Conservation (phyloP, 2,329 filamentous ascomycete species). For the Beauveria pseudobassiana region DNA sequence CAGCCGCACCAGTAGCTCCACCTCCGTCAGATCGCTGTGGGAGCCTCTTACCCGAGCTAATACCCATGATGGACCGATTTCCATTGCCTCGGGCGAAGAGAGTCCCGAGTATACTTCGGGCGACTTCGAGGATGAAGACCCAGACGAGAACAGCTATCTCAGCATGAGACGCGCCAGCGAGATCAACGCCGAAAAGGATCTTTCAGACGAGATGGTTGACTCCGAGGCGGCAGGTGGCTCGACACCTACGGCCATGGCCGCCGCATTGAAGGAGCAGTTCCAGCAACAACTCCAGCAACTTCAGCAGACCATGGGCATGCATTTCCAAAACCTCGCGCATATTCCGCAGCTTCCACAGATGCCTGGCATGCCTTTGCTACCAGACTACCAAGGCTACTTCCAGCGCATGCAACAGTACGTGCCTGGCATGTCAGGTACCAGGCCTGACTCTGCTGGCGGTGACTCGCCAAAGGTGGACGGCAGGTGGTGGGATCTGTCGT, state of each 20-base stretch:
- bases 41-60: slow-evolving; percentile 38
- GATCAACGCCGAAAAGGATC: slow-evolving; percentile 24
- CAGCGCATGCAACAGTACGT: slow-evolving; percentile 64
- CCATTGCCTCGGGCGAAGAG: slow-evolving; percentile 35
- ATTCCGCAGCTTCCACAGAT: slow-evolving; percentile 57
- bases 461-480: slow-evolving; percentile 38
- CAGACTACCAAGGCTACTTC: slow-evolving; percentile 65
- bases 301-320: slow-evolving; percentile 61
- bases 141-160: slow-evolving; percentile 29
- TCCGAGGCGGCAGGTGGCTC: slow-evolving; percentile 26
- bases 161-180: slow-evolving; percentile 28
- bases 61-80: slow-evolving; percentile 28
- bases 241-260: slow-evolving; percentile 54
- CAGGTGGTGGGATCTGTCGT: slow-evolving; percentile 63
- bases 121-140: slow-evolving; percentile 35
- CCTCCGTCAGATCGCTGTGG: slow-evolving; percentile 61
- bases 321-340: slow-evolving; percentile 50
- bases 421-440: slow-evolving; percentile 50
- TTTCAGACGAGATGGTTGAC: slow-evolving; percentile 32
- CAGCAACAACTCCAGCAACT: slow-evolving; percentile 68
- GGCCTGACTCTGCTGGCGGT: slow-evolving; percentile 40
- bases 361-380: slow-evolving; percentile 54
- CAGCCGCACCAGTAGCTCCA: slow-evolving; percentile 58
- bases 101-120: slow-evolving; percentile 39
- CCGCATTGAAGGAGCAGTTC: slow-evolving; percentile 66